Conservation (phyloP, 2,329 filamentous ascomycete species). For the Microascus cirrosus region DNA sequence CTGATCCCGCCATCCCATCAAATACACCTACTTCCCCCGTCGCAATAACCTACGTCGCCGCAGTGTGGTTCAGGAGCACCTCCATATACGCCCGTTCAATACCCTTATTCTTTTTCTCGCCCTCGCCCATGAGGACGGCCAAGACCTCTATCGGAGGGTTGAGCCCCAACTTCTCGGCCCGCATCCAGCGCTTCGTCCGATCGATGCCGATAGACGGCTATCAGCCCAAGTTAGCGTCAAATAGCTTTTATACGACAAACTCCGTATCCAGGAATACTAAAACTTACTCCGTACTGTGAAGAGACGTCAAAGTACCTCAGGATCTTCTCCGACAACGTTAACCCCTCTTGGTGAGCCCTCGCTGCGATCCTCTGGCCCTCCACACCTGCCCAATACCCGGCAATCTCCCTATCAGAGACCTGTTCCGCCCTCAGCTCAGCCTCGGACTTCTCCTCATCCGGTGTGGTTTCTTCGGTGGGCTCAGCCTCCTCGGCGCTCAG, state of each 20-base stretch:
- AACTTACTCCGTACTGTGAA: slow-evolving; percentile 81
- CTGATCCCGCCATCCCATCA: slow-evolving; percentile 8
- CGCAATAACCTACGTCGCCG: neutral
- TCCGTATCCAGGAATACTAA: neutral
- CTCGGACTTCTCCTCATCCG: slow-evolving; percentile 29
- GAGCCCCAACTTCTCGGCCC: slow-evolving; percentile 73
- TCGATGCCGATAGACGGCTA: slow-evolving; percentile 83
- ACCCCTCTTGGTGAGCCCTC: slow-evolving; percentile 65
- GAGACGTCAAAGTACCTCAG: slow-evolving; percentile 87
- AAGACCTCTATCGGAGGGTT: slow-evolving; percentile 83
- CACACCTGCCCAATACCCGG: slow-evolving; percentile 64
- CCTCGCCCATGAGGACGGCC: slow-evolving; percentile 66
- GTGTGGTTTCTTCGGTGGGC: slow-evolving; percentile 10
- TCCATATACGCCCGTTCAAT: slow-evolving; percentile 62
- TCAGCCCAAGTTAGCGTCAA: neutral
- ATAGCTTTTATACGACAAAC: neutral
- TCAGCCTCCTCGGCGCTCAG: slow-evolving; percentile 14
- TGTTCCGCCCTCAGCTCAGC: slow-evolving; percentile 49
- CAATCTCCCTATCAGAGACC: slow-evolving; percentile 57
- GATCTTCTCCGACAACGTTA: slow-evolving; percentile 72
- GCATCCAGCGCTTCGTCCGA: slow-evolving; percentile 75
- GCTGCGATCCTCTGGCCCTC: slow-evolving; percentile 32
- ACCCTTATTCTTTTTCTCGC: slow-evolving; percentile 36
- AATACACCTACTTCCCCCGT: slow-evolving; percentile 1
- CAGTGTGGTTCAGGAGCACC: slow-evolving; percentile 27